These are phyloP conservation scores for Colletotrichum spinosum DNA, from an alignment of 2,329 filamentous ascomycete species.

Conservation along the genomic window DNA sequence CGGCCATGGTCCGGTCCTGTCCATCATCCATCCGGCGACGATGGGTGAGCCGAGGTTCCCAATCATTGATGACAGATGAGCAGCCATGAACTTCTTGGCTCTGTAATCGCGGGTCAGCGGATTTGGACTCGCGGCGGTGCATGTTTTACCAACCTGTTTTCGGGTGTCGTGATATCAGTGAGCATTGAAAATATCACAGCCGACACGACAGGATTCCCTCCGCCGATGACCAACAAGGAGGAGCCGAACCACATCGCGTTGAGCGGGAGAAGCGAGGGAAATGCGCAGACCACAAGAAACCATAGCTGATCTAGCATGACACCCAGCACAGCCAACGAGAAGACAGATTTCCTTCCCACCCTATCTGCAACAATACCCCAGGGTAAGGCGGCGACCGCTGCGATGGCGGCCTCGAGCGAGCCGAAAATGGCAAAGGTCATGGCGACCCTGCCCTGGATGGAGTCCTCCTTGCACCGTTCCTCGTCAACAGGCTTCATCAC, in stretches of 20 bases:
- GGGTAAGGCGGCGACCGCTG: constrained; percentile 47
- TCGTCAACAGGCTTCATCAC: too few species aligned
- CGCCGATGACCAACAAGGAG: constrained; percentile 48
- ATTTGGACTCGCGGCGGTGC: too few species aligned
- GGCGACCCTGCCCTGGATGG: constrained; percentile 50
- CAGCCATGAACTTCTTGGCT: constrained; percentile 49
- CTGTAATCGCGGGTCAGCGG: constrained; percentile 38
- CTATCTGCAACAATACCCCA: constrained; percentile 53
- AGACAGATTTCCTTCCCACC: constrained; percentile 51
- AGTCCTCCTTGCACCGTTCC: constrained; percentile 44
- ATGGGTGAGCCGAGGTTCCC: constrained; percentile 51
- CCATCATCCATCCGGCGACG: constrained; percentile 51
- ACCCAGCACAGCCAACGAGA: constrained; percentile 46
- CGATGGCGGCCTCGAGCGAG: constrained; percentile 46
- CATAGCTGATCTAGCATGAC: constrained; percentile 43
- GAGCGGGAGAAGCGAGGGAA: too few species aligned
- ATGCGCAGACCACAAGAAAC: constrained; percentile 45
- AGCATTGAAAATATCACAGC: constrained; percentile 49
- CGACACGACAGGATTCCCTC: constrained; percentile 46
- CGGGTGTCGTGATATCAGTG: constrained; percentile 51
- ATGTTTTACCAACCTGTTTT: constrained; percentile 27
- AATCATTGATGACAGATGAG: constrained; percentile 44
- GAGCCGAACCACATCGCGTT: too few species aligned
- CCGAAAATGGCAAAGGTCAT: constrained; percentile 46
- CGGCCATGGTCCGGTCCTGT: constrained; percentile 44